Evolutionary conservation across 177 flowering plant genomes (phyloP).

Genomic region (Vitis hybrid): DNA sequence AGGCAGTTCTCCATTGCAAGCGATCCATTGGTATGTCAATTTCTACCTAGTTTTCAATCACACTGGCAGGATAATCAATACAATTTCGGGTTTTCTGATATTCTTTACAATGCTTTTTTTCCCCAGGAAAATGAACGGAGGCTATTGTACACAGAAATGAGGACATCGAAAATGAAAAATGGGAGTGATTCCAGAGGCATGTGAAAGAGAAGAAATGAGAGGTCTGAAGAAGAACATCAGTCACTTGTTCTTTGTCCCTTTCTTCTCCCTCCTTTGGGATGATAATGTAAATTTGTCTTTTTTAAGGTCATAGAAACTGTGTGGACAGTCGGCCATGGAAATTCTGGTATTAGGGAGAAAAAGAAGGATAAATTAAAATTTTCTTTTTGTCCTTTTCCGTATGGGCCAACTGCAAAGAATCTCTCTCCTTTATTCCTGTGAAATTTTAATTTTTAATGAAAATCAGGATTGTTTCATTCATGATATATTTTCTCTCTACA

Average conservation of each 20-base stretch:
- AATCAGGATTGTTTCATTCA: conserved; percentile 1
- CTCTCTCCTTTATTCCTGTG: conserved; percentile 18
- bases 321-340: conserved; percentile 20
- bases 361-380: not conserved
- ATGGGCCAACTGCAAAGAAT: conserved; percentile 18
- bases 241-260: conserved; percentile 29
- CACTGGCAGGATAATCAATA: not conserved
- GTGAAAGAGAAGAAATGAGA: conserved; percentile 16
- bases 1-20: conserved; percentile 72
- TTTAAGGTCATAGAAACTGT: conserved; percentile 12
- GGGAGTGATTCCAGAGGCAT: not conserved
- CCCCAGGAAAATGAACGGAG: conserved; percentile 30
- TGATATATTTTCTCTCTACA: not conserved
- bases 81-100: not conserved
- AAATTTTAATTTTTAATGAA: conserved; percentile 8
- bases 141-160: conserved; percentile 2
- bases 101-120: not conserved
- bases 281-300: conserved; percentile 24
- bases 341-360: conserved; percentile 4
- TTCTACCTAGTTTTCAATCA: not conserved
- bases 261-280: conserved; percentile 12
- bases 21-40: conserved; percentile 44
- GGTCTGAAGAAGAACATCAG: conserved; percentile 16
- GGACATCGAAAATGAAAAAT: not conserved
- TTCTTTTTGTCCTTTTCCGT: conserved; percentile 5